Evolutionary conservation across 2,329 filamentous ascomycete genomes (phyloP), one percentile per base, ranked within the genome.

Genomic region (Beauveria asiatica): DNA sequence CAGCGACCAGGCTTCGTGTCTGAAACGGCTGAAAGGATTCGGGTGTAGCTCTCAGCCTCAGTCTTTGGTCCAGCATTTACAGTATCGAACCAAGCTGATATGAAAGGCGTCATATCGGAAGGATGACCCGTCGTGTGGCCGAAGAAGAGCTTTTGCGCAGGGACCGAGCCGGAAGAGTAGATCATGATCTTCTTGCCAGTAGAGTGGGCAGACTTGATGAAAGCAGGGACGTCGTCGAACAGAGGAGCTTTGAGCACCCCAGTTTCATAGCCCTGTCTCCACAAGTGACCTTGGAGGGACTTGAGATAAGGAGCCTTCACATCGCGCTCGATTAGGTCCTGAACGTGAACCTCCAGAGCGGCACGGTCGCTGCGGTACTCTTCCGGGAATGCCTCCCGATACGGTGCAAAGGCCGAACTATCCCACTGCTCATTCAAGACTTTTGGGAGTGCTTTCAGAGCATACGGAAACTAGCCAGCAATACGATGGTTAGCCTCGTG

Each of bases 131-230:
- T 76, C 46, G 83, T 86, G 69, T 92, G 84, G 62, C 80, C 78
- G 73, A 93, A 93, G 64, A 93, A 80, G 63, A 93, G 77, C 74
- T 91, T 90, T 78, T 94, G 90, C 16, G 90, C 90, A 21, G 86
- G 80, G 6, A 93, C 87, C 23, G 88, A 92, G 37, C 90, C 90
- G 13, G 88, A 92, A 4, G 88, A 92, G 75, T 92, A 94, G 69
- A 94, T 92, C 67, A 88, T 83, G 64, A 92, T 79, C 62, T 77
- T 77, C 63, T 83, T 76, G 27, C 80, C 81, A 33, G 76, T 72
- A 17, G 73, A 70, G 59, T 80, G 78, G 83, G 88, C 92, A 48
- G 75, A 66, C 57, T 76, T 73, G 63, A 92, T 76, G 64, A 81
- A 80, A 9, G 83, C 80, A n/a, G 83, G 76, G 19, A 93, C 89